These are phyloP conservation scores for Geum urbanum DNA, from an alignment of 306 rosid species.

Conservation along the genomic window DNA sequence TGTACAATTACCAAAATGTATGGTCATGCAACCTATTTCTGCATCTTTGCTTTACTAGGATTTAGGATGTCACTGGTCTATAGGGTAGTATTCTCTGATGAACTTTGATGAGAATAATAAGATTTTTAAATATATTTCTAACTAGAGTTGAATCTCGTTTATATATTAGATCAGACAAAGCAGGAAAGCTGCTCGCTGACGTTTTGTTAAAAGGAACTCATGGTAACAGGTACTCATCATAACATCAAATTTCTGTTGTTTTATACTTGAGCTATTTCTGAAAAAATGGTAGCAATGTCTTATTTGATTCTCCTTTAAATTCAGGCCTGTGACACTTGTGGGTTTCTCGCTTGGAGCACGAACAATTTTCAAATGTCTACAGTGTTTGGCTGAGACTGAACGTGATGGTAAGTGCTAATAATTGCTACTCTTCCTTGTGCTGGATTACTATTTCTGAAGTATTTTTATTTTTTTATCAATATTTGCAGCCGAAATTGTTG, in stretches of 20 bases:
- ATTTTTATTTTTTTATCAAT: slow-evolving; percentile 3
- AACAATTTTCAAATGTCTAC: slow-evolving; percentile 44
- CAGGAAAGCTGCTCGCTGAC: slow-evolving; percentile 48
- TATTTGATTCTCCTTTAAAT: slow-evolving; percentile 9
- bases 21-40: not conserved
- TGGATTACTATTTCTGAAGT: slow-evolving; percentile 5
- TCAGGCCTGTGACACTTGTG: slow-evolving; percentile 55
- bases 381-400: slow-evolving; percentile 39
- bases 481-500: slow-evolving; percentile 41
- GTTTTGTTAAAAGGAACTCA: slow-evolving; percentile 43
- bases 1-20: not conserved
- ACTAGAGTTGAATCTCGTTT: not conserved
- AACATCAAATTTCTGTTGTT: not conserved
- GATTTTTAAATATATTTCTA: not conserved
- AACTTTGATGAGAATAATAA: not conserved
- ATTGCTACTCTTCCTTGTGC: slow-evolving; percentile 4
- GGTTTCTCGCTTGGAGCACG: slow-evolving; percentile 55
- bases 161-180: slow-evolving; percentile 51
- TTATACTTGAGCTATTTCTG: not conserved
- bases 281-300: slow-evolving; percentile 1
- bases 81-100: not conserved
- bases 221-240: slow-evolving; percentile 39
- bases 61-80: not conserved
- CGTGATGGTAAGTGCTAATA: slow-evolving; percentile 25
- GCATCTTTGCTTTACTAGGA: not conserved